These are phyloP conservation scores for Glycine soja DNA, from an alignment of 306 rosid species.

Conservation along the genomic window DNA sequence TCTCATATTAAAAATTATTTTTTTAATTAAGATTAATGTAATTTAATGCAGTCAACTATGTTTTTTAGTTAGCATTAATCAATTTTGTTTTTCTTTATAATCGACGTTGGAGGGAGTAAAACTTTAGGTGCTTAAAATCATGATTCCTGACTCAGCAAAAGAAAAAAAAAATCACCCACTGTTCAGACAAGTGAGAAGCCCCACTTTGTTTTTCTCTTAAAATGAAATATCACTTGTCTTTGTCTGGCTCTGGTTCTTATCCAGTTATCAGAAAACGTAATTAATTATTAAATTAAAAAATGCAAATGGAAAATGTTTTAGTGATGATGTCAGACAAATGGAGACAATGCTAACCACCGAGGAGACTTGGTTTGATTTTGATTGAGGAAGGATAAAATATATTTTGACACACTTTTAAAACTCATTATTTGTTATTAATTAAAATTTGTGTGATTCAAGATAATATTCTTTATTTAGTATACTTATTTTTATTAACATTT, in stretches of 20 bases:
- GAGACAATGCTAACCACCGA: neutral
- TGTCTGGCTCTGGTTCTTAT: constrained; percentile 19
- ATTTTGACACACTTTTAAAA: neutral
- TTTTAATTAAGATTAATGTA: no score
- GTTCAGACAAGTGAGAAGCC: neutral
- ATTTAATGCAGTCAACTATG: no score
- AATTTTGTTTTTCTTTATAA: no score
- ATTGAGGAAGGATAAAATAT: neutral
- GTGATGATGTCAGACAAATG: neutral
- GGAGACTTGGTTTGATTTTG: neutral
- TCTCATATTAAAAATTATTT: no score
- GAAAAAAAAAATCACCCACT: constrained; percentile 16
- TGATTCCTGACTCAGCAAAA: constrained; percentile 33
- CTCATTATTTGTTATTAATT: neutral
- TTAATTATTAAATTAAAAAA: neutral
- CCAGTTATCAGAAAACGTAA: constrained; percentile 6
- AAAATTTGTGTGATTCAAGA: neutral
- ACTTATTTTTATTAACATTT: neutral
- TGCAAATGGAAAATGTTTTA: neutral
- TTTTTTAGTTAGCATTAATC: no score
- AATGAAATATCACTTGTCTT: constrained; percentile 27
- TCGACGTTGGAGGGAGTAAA: neutral
- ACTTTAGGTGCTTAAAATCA: neutral
- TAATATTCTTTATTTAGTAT: neutral
- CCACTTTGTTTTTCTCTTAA: neutral